Evolutionary conservation across 306 rosid genomes (phyloP).

Genomic region (Elaeagnus macrophylla): DNA sequence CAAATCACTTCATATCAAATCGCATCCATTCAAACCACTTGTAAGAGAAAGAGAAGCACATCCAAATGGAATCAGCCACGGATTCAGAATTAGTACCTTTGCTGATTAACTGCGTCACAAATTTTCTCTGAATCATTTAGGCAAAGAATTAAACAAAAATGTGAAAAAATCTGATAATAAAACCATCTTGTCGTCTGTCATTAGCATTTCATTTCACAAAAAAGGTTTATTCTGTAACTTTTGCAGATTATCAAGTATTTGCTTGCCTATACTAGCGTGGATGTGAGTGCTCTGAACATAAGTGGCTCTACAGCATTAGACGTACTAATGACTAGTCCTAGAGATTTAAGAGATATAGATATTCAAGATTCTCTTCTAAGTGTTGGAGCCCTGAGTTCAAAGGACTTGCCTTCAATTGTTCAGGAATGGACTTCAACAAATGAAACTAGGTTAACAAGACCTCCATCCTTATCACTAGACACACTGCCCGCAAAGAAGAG

Average conservation of each 20-base stretch:
- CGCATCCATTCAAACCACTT: too few relatives aligned
- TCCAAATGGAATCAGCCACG: too few relatives aligned
- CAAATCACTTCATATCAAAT: too few relatives aligned
- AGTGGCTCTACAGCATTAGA: slow-evolving; percentile 22
- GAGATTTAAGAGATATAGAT: slow-evolving; percentile 21
- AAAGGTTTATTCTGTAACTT: not conserved
- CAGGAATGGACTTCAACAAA: slow-evolving; percentile 6
- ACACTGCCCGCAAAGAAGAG: not conserved
- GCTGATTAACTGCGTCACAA: too few relatives aligned
- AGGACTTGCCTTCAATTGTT: slow-evolving; percentile 9
- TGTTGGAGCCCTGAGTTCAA: slow-evolving; percentile 12
- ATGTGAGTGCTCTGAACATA: slow-evolving; percentile 19
- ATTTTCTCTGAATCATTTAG: too few relatives aligned
- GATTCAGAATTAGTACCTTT: too few relatives aligned
- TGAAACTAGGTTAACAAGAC: not conserved
- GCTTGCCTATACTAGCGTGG: slow-evolving; percentile 4
- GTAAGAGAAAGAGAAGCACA: too few relatives aligned
- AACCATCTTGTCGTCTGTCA: not conserved
- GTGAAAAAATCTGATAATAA: not conserved
- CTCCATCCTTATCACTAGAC: not conserved
- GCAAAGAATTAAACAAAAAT: not conserved
- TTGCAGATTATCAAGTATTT: slow-evolving; percentile 20
- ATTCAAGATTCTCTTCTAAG: slow-evolving; percentile 14
- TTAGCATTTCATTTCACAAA: not conserved
- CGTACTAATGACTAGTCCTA: slow-evolving; percentile 21